Conservation (phyloP, 306 rosid genomes). For the Vigna mungo region DNA sequence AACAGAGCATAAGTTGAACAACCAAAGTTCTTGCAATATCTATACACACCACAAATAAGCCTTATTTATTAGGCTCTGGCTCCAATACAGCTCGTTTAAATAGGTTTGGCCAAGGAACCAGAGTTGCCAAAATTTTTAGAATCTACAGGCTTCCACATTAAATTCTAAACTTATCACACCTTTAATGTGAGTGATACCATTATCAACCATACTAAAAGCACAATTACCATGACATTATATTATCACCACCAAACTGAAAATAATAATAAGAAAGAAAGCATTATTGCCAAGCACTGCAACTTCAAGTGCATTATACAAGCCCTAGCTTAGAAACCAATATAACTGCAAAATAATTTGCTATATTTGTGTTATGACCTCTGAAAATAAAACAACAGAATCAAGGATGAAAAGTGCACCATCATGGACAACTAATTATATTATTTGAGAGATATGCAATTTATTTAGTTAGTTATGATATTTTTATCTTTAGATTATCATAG, state of each 20-base stretch:
- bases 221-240: not conserved
- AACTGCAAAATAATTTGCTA: not conserved
- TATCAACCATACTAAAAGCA: not conserved
- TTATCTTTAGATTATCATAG: too few relatives aligned
- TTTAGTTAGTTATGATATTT: too few relatives aligned
- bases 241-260: not conserved
- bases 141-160: not conserved
- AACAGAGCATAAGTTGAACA: not conserved
- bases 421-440: too few relatives aligned
- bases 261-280: not conserved
- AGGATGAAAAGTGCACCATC: too few relatives aligned
- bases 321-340: not conserved
- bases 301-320: not conserved
- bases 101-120: too few relatives aligned
- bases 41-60: not conserved
- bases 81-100: not conserved
- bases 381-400: too few relatives aligned
- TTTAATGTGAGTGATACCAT: not conserved
- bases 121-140: not conserved
- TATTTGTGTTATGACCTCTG: too few relatives aligned
- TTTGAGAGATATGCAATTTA: too few relatives aligned
- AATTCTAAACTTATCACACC: not conserved
- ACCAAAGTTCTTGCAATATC: not conserved
- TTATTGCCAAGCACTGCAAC: not conserved
- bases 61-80: conserved; percentile 2